Evolutionary conservation across 768 basidiomycete genomes (phyloP), one percentile per base, ranked within the genome.

Genomic region (Phallus indusiatus): DNA sequence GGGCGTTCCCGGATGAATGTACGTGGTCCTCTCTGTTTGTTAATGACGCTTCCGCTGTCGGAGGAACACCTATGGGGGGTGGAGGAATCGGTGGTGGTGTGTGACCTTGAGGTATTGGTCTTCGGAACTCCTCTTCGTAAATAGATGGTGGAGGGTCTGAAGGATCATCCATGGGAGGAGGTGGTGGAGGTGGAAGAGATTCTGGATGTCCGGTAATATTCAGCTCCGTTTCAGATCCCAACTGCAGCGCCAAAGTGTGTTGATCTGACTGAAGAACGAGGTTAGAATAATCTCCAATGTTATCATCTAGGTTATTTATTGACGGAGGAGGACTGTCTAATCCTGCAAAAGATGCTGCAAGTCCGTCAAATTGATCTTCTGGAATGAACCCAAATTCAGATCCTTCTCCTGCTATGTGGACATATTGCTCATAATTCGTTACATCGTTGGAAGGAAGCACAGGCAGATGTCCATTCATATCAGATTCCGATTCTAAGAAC

Each of bases 81-180:
- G 66, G 60, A 6, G 59, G 36, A 1, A 59, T 52, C 4, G 70
- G 50, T 14, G 68, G 49, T 52, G 61, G 64, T 20, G 58, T 52
- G 49, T 34, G 54, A 20, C 46, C 53, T 16, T 52, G 28, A 28
- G 28, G 28, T 28, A 28, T 20, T 21, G 54, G 59, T 42, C 53
- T 60, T 55, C 59, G 59, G 20, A 60, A 60, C 42, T 47, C 59
- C 53, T 83, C 85, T 9, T 87, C 90, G 70, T 93, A 88, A 64
- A 93, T 93, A 6, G 87, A 88, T 12, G 90, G 90, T 5, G 90
- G 90, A 20, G 90, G 90, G 68, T 93, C 90, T 1, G 84, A 85
- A 20, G 90, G 90, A 69, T 93, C 90, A 65, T 93, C 90, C 75
- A 91, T 79, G 35, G 85, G 83, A 17, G 85, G 86, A 0, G 89